These are phyloP conservation scores for Arthrobotrys musiformis DNA, from an alignment of 2,329 filamentous ascomycete genomes.

Conservation along the genomic window DNA sequence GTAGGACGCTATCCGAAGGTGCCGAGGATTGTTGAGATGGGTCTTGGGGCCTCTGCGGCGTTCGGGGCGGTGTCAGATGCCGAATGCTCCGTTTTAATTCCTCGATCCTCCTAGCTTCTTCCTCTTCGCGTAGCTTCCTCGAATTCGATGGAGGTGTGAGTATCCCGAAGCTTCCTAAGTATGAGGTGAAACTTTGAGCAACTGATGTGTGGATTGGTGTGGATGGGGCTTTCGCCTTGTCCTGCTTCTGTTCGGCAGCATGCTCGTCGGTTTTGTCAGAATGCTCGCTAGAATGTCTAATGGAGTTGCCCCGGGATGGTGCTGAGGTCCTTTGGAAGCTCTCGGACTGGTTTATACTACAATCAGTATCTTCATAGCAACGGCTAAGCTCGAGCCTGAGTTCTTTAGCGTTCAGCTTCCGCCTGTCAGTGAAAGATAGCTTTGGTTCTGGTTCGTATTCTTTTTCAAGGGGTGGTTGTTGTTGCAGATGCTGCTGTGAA, in stretches of 20 bases:
- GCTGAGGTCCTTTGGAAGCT: constrained; percentile 18
- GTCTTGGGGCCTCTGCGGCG: constrained; percentile 14
- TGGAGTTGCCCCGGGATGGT: constrained; percentile 23
- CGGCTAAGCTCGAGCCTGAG: constrained; percentile 45
- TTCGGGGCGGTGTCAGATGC: constrained; percentile 47
- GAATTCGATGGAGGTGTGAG: constrained; percentile 43
- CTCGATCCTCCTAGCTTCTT: constrained; percentile 20
- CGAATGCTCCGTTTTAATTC: constrained; percentile 43
- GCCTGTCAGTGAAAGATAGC: constrained; percentile 43
- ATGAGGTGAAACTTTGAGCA: constrained; percentile 39
- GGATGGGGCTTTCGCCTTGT: constrained; percentile 13
- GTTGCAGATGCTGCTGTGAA: constrained; percentile 6
- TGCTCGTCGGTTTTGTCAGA: neutral
- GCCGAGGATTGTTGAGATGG: neutral
- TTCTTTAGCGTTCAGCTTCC: constrained; percentile 51
- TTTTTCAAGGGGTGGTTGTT: neutral
- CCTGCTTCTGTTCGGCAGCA: neutral
- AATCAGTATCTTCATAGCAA: constrained; percentile 12
- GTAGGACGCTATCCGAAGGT: neutral
- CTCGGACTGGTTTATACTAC: constrained; percentile 20
- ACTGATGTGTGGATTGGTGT: constrained; percentile 44
- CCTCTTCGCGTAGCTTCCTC: constrained; percentile 37
- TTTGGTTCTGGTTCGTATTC: constrained; percentile 28
- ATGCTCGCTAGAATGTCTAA: constrained; percentile 4
- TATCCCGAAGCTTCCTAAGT: constrained; percentile 31